Evolutionary conservation across 2,329 filamentous ascomycete genomes (phyloP).

Genomic region (Seiridium unicorne): DNA sequence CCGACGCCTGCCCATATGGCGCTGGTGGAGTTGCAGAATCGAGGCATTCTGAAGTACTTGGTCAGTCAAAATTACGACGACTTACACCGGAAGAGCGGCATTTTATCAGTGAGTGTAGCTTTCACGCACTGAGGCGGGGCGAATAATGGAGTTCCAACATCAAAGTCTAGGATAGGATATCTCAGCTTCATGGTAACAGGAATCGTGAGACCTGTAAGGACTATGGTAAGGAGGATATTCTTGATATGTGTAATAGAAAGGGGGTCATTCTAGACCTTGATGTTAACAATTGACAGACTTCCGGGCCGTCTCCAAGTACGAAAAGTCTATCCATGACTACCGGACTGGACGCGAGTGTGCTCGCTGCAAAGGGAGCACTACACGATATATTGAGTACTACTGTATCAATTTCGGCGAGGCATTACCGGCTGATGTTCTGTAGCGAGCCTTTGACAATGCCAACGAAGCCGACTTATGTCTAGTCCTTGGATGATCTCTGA

Average conservation of each 20-base stretch:
- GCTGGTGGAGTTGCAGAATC: conserved; percentile 40
- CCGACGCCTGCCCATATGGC: conserved; percentile 47
- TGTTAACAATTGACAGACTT: conserved; percentile 32
- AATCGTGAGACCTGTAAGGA: conserved; percentile 43
- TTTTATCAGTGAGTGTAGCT: conserved; percentile 33
- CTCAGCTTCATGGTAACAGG: conserved; percentile 46
- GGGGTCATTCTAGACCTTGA: not conserved
- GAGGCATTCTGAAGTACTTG: conserved; percentile 38
- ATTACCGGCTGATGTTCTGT: conserved; percentile 28
- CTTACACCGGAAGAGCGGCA: conserved; percentile 42
- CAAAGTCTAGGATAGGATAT: conserved; percentile 34
- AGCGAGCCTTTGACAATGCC: conserved; percentile 33
- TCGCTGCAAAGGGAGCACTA: conserved; percentile 35
- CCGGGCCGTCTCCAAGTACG: conserved; percentile 40
- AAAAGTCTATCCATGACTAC: conserved; percentile 41
- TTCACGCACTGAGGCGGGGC: no score
- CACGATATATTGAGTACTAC: conserved; percentile 26
- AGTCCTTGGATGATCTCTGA: conserved; percentile 44
- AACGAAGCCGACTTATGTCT: conserved; percentile 42
- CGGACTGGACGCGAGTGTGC: conserved; percentile 44
- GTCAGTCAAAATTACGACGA: conserved; percentile 46
- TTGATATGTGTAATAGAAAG: conserved; percentile 26
- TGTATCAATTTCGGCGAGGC: conserved; percentile 41
- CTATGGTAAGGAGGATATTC: conserved; percentile 44
- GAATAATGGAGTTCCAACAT: no score